Base-by-base conservation (phyloP, 2,329 filamentous ascomycete genomes). In the Ceratocystis cacaofunesta region DNA sequence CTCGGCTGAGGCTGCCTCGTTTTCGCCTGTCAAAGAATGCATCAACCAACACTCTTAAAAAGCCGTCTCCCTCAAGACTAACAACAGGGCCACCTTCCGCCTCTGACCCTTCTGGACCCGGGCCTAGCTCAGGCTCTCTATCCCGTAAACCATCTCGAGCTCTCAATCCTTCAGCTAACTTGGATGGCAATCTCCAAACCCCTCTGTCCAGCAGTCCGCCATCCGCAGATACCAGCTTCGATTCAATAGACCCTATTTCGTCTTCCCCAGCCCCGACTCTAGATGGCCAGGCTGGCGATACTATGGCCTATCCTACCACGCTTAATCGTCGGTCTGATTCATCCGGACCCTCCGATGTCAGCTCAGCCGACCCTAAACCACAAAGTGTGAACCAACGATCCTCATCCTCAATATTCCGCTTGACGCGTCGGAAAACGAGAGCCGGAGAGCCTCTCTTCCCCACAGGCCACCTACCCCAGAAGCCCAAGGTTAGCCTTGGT, bases 401-500 rank as follows among this genome's bases (percentile, higher is more conserved):
- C 6, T 55, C 66, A 12, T 67, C 66, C 12, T 67, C 66, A 25
- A 36, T 96, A 72, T 96, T 96, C 73, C 86, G 85, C 66, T 79
- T 97, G 68, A 84, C 87, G 43, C 87, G 90, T 63, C 82, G 90
- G 69, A 88, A 85, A 71, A 87, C 85, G 71, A 90, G 88, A 71
- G 85, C 88, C 67, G 83, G 85, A 46, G 86, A 84, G 32, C 83
- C 89, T 2, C 77, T 97, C 44, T 97, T 97, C 71, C 92, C 92
- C 3, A 77, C 97, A 36, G 85, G 88, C 46, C 87, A 92, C 66
- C 79, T 97, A n/a, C 91, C 90, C 50, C 85, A 88, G 69, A 91
- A 88, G 74, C 80, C 84, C 69, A 83, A 75, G 70, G 48, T 62
- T 4, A 68, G 66, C 44, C 63, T 61, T 19, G 66, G 66, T 10